Conservation (phyloP, 371 early-diverging fungal species). For the Coemansia sp. region DNA sequence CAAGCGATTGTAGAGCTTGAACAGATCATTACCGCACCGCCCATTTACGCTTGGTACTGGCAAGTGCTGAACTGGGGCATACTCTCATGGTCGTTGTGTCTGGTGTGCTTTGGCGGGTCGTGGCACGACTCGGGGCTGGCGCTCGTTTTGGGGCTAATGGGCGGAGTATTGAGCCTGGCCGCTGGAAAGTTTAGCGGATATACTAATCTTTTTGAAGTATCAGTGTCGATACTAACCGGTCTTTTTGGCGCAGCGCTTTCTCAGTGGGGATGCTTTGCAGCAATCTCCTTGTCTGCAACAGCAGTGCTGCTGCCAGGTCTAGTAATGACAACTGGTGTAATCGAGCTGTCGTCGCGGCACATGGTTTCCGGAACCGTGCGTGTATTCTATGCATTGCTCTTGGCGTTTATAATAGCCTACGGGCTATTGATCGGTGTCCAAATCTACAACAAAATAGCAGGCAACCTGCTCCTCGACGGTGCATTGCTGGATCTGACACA, state of each 20-base stretch:
- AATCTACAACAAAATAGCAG: constrained; percentile 48
- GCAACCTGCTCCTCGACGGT: constrained; percentile 11
- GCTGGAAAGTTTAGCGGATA: constrained; percentile 62
- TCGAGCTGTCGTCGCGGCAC: constrained; percentile 80
- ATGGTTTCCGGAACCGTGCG: constrained; percentile 80
- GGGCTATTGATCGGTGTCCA: constrained; percentile 70
- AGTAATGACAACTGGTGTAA: constrained; percentile 72
- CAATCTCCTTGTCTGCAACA: constrained; percentile 64
- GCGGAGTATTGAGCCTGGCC: constrained; percentile 58
- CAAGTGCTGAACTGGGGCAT: constrained; percentile 41
- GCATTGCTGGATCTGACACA: constrained; percentile 42
- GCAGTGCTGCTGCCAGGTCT: constrained; percentile 72
- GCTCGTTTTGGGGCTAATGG: constrained; percentile 58
- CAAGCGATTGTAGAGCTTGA: constrained; percentile 32
- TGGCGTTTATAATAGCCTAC: constrained; percentile 70
- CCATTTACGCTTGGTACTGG: constrained; percentile 45
- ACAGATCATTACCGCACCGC: constrained; percentile 29
- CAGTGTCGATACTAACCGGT: constrained; percentile 38
- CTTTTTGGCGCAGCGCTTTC: constrained; percentile 35
- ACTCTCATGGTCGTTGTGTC: constrained; percentile 58
- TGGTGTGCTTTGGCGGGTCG: constrained; percentile 65
- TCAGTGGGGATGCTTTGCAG: constrained; percentile 58
- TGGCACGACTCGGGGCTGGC: constrained; percentile 64
- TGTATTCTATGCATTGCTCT: constrained; percentile 74
- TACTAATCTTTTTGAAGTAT: constrained; percentile 50